These are phyloP conservation scores for Aspergillus fumigatus DNA, from an alignment of 2,329 filamentous ascomycete genomes.

Conservation along the genomic window DNA sequence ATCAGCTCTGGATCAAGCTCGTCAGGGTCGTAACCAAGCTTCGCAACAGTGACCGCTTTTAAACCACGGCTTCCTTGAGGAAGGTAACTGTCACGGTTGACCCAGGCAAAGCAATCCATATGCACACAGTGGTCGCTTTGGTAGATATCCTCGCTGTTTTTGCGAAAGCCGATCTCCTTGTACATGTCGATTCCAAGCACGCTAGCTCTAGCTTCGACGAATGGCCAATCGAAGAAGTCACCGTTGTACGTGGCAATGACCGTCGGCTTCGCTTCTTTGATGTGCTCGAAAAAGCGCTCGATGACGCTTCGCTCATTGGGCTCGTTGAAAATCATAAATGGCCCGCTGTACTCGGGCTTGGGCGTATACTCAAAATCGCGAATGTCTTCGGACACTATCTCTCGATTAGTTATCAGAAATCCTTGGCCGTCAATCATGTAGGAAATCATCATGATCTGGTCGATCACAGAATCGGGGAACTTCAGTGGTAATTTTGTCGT, in stretches of 20 bases:
- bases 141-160: conserved; percentile 93
- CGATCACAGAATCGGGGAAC: conserved; percentile 89
- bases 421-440: conserved; percentile 99
- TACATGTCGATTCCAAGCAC: conserved; percentile 99
- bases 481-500: conserved; percentile 94
- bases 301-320: conserved; percentile 83
- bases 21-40: conserved; percentile 96
- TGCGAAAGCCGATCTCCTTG: conserved; percentile 93
- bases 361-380: conserved; percentile 97
- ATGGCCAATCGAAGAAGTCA: conserved; percentile 99
- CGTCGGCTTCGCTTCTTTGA: conserved; percentile 90
- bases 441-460: conserved; percentile 99
- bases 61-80: conserved; percentile 95
- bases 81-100: conserved; percentile 96
- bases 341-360: conserved; percentile 89
- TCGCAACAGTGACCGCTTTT: conserved; percentile 96
- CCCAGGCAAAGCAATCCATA: conserved; percentile 99
- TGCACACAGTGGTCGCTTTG: conserved; percentile 94
- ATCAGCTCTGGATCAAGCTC: conserved; percentile 96
- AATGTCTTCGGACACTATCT: conserved; percentile 97
- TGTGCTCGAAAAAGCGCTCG: conserved; percentile 89
- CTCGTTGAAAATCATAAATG: conserved; percentile 98
- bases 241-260: conserved; percentile 99
- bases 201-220: conserved; percentile 88
- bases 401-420: conserved; percentile 94